A percentile compares a stretch with the other conserved stretches of the same genome.
These are phyloP conservation scores for Pinus albicaulis DNA, from an alignment of 75 land plant species.

Conservation along the genomic window DNA sequence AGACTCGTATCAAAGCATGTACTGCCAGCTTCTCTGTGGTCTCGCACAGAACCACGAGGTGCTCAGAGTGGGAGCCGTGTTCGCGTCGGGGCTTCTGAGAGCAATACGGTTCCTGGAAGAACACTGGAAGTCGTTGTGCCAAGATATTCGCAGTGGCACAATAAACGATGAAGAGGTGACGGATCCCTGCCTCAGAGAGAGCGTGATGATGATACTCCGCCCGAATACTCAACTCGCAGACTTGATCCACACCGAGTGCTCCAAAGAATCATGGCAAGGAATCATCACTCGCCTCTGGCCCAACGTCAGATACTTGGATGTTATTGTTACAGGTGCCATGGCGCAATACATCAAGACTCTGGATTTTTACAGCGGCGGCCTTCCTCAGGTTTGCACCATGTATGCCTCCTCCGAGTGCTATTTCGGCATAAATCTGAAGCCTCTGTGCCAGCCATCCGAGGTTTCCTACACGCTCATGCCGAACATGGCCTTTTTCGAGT, in stretches of 20 bases:
- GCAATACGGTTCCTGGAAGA: conserved; percentile 64
- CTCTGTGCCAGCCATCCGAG: conserved; percentile 47
- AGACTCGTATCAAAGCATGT: conserved; percentile 82
- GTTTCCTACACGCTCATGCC: conserved; percentile 80
- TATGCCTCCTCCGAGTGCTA: conserved; percentile 87
- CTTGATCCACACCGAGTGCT: conserved; percentile 47
- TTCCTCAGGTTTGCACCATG: conserved; percentile 64
- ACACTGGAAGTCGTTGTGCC: conserved; percentile 54
- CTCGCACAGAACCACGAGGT: conserved; percentile 48
- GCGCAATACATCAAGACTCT: conserved; percentile 72
- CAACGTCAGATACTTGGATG: conserved; percentile 62
- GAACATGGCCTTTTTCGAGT: conserved; percentile 84
- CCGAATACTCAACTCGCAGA: conserved; percentile 59
- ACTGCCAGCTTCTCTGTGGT: conserved; percentile 84
- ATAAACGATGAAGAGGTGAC: conserved; percentile 44
- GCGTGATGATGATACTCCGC: conserved; percentile 18
- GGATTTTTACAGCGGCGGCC: conserved; percentile 56
- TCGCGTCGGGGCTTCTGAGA: conserved; percentile 73
- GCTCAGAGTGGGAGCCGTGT: conserved; percentile 72
- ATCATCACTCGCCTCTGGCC: conserved; percentile 79
- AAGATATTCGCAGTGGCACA: conserved; percentile 59
- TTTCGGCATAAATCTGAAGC: conserved; percentile 66
- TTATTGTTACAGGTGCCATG: conserved; percentile 80
- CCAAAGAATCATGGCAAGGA: conserved; percentile 46
- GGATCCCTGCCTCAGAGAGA: conserved; percentile 31